Conservation (phyloP, 768 basidiomycete species). For the Stropharia rugosoannulata region DNA sequence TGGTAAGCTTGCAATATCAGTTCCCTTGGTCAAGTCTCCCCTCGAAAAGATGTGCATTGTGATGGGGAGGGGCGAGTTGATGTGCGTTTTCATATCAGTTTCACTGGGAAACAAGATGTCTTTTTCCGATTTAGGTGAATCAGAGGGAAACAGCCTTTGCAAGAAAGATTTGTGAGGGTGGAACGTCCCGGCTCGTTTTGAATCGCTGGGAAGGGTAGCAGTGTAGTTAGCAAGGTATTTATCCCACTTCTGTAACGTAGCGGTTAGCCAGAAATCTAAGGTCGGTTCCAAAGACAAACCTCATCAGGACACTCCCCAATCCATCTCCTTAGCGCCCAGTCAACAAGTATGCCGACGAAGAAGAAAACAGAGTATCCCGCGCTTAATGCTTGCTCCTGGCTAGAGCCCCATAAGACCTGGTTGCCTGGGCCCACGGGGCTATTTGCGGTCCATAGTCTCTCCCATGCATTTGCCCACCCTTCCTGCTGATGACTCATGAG, state of each 20-base stretch:
- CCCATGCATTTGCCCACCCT: conserved; percentile 62
- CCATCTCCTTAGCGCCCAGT: conserved; percentile 55
- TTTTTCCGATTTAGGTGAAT: conserved; percentile 14
- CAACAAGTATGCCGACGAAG: conserved; percentile 41
- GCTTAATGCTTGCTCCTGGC: conserved; percentile 56
- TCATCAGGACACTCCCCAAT: conserved; percentile 72
- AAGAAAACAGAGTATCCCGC: conserved; percentile 56
- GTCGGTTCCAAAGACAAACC: conserved; percentile 32
- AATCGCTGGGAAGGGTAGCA: conserved; percentile 49
- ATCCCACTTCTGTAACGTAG: conserved; percentile 62
- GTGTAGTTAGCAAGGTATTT: conserved; percentile 60
- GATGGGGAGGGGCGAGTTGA: conserved; percentile 14
- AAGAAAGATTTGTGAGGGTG: conserved; percentile 52
- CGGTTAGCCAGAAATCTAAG: neutral
- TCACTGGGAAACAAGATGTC: conserved; percentile 28
- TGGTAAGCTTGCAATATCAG: conserved; percentile 11
- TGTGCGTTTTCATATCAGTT: conserved; percentile 11
- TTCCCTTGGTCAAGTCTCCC: neutral
- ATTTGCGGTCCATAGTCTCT: conserved; percentile 53
- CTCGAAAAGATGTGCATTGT: conserved; percentile 12
- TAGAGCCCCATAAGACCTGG: conserved; percentile 45
- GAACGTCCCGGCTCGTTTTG: conserved; percentile 59
- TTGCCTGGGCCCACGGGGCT: conserved; percentile 9
- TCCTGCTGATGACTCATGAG: conserved; percentile 41
- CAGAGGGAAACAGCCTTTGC: conserved; percentile 41